Base-by-base conservation (phyloP, 2,329 filamentous ascomycete species). In the Stagonosporopsis cucurbitacearum region DNA sequence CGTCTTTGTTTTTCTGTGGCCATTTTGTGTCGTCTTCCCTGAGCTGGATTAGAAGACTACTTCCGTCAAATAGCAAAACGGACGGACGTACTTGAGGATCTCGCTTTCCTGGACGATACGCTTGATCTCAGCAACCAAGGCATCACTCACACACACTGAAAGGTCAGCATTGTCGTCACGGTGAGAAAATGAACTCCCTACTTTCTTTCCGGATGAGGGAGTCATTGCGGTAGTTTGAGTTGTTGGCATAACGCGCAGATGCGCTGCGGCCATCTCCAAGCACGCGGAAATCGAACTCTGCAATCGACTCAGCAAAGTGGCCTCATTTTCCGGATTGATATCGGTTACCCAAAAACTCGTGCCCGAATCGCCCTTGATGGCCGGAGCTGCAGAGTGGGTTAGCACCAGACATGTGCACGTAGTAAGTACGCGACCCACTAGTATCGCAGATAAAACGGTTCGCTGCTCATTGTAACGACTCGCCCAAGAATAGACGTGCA, bases 1-100 rank as follows among this genome's bases (percentile, higher is more conserved):
- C 95, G 69, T 99, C 95, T 80, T 98, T 98, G 81, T 99, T 99
- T 85, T 98, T 99, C 77, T 96, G 92, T 0, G 95, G 95, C 95
- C 95, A 99, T 76, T 97, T 97, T 23, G 88, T 90, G 76, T 99
- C 95, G 73, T 99, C 95, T 87, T 99, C 95, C 81, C 92, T 96
- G 65, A 59, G 23, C 12, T 15, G 54, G 77, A 72, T 67, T 40
- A 67, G 36, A 11, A 35, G 9, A 20, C 13, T 17, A 8, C 20
- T 20, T 19, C 22, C 17, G 25, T 9, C 11, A 2, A 26, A 2
- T 3, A 9, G 9, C n/a, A 26, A 3, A 17, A n/a, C 37, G 9
- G 17, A n/a, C 37, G 9, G 17, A 64, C 35, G 50, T 85, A 96
- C 92, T 98, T 98, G 82, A 96, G 88, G 70, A 99, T 97, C 76